Percentiles rank a stretch among this genome's conserved stretches.
Evolutionary conservation across 169 alveolate genomes (phyloP).

Genomic region (Cytauxzoon felis): DNA sequence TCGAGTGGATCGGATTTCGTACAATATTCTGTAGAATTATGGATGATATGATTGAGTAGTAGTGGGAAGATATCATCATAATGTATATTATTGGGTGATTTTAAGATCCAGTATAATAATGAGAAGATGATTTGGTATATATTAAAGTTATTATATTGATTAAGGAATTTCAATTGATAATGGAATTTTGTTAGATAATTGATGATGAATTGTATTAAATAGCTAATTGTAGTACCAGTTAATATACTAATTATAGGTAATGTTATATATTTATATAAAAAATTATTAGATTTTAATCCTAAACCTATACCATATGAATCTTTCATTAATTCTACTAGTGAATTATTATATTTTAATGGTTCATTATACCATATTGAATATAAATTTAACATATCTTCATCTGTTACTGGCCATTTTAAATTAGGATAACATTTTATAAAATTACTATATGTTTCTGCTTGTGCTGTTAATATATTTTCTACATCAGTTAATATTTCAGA

Average conservation of each 20-base stretch:
- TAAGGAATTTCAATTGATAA: no score
- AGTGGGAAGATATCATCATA: no score
- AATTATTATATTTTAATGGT: not conserved
- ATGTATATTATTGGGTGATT: no score
- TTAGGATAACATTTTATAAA: constrained; percentile 36
- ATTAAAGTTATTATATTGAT: no score
- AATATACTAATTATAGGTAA: constrained; percentile 25
- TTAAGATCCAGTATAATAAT: no score
- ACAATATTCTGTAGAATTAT: no score
- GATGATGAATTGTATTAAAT: not conserved
- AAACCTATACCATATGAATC: constrained; percentile 22
- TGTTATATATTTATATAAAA: constrained; percentile 2
- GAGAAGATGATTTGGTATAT: no score
- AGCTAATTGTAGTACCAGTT: constrained; percentile 22
- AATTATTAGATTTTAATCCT: constrained; percentile 7
- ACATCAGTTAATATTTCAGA: constrained; percentile 22
- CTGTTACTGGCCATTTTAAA: constrained; percentile 50
- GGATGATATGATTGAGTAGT: no score
- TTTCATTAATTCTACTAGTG: constrained; percentile 21
- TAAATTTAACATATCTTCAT: constrained; percentile 32
- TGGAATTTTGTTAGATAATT: no score
- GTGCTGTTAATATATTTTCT: constrained; percentile 27
- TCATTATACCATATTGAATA: constrained; percentile 43
- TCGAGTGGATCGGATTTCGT: no score
- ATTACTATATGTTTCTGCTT: constrained; percentile 11